Conservation (phyloP, 2,329 filamentous ascomycete species). For the Escovopsis sp. region DNA sequence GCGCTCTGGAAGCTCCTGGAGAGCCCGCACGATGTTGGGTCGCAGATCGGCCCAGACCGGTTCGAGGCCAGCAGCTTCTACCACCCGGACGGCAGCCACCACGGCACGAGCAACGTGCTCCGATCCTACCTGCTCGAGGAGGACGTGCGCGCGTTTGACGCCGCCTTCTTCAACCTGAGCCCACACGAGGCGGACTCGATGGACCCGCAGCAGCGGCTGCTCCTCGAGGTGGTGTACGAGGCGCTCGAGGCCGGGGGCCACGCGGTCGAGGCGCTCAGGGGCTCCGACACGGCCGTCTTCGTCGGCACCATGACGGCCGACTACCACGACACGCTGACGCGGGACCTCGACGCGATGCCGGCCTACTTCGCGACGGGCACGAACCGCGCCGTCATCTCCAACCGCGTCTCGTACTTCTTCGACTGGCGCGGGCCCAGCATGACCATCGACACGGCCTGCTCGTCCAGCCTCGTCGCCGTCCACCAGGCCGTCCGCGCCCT, state of each 20-base stretch:
- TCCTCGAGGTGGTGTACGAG: constrained; percentile 27
- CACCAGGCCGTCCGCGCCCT: constrained; percentile 22
- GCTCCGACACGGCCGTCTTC: constrained; percentile 22
- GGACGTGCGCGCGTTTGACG: constrained; percentile 24
- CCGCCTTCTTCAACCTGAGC: constrained; percentile 14
- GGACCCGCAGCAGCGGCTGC: constrained; percentile 9
- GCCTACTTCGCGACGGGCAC: constrained; percentile 28
- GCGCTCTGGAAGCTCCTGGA: constrained; percentile 26
- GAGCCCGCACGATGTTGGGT: constrained; percentile 19
- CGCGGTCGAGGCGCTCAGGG: constrained; percentile 8
- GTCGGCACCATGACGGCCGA: constrained; percentile 20
- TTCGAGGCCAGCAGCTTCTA: constrained; percentile 28
- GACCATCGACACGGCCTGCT: constrained; percentile 38
- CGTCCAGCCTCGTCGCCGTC: constrained; percentile 30
- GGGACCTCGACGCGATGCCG: constrained; percentile 14
- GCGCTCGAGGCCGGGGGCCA: constrained; percentile 21
- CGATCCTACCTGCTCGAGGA: constrained; percentile 19
- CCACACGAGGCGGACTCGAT: constrained; percentile 4
- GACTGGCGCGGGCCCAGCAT: constrained; percentile 31
- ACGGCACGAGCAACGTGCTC: constrained; percentile 16
- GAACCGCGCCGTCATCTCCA: constrained; percentile 25
- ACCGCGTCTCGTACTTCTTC: constrained; percentile 32
- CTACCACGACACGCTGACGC: constrained; percentile 20
- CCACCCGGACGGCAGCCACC: constrained; percentile 25
- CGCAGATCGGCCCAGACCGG: constrained; percentile 21